Evolutionary conservation across 2,329 filamentous ascomycete species (phyloP).

Genomic region (Gyromitra esculenta): DNA sequence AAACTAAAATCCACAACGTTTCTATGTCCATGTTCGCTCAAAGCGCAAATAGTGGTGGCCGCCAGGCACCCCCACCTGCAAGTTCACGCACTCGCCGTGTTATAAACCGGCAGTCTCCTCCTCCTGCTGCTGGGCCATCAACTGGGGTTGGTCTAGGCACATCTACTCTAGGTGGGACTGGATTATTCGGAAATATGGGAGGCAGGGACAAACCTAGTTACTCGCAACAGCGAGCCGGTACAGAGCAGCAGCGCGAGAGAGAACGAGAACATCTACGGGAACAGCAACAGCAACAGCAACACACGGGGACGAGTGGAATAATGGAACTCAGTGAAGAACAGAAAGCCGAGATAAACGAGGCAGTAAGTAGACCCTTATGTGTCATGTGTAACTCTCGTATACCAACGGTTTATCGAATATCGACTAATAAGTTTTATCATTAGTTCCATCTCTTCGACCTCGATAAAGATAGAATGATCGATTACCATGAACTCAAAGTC

Average conservation of each 20-base stretch:
- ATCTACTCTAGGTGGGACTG: slow-evolving; percentile 52
- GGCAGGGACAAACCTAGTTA: slow-evolving; percentile 51
- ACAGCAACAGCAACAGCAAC: slow-evolving; percentile 54
- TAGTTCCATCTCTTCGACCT: slow-evolving; percentile 96
- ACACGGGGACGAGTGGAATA: slow-evolving; percentile 58
- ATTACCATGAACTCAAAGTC: slow-evolving; percentile 93
- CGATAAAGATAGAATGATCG: slow-evolving; percentile 91
- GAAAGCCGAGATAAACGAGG: slow-evolving; percentile 90
- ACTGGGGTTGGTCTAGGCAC: slow-evolving; percentile 48
- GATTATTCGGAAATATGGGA: slow-evolving; percentile 54
- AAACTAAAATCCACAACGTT: slow-evolving; percentile 11
- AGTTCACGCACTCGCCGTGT: slow-evolving; percentile 33
- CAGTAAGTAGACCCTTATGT: slow-evolving; percentile 70
- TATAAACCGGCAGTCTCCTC: slow-evolving; percentile 45
- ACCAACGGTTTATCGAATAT: slow-evolving; percentile 4
- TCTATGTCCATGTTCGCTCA: slow-evolving; percentile 30
- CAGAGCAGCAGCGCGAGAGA: slow-evolving; percentile 53
- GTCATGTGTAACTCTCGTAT: neutral
- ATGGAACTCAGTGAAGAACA: slow-evolving; percentile 82
- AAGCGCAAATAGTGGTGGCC: neutral
- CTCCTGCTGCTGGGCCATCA: slow-evolving; percentile 52
- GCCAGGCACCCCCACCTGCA: slow-evolving; percentile 41
- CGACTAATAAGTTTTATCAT: slow-evolving; percentile 4
- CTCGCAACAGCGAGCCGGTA: slow-evolving; percentile 40
- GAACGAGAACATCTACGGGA: slow-evolving; percentile 55